These are phyloP conservation scores for Geosmithia morbida DNA, from an alignment of 2,329 filamentous ascomycete species.

Conservation along the genomic window DNA sequence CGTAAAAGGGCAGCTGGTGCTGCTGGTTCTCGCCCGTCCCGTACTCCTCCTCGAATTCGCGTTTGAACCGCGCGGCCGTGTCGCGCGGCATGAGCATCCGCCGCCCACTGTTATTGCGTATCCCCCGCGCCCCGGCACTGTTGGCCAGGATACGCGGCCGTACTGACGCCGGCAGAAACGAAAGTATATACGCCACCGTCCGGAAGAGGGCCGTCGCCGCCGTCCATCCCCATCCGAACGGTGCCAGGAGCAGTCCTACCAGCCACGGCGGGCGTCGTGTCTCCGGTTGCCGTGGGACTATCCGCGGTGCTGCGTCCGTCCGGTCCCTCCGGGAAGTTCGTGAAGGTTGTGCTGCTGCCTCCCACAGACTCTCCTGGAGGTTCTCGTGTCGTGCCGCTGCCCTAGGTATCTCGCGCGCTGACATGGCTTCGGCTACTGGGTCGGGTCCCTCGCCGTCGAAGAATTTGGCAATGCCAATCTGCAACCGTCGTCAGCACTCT, in stretches of 20 bases:
- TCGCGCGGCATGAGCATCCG: slow-evolving; percentile 72
- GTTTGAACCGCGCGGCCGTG: slow-evolving; percentile 73
- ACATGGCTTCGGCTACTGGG: slow-evolving; percentile 61
- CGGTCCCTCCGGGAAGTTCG: slow-evolving; percentile 11
- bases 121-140: slow-evolving; percentile 28
- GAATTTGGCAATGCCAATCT: slow-evolving; percentile 96
- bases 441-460: slow-evolving; percentile 91
- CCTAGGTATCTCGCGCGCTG: slow-evolving; percentile 47
- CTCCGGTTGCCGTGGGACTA: slow-evolving; percentile 63
- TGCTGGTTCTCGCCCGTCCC: slow-evolving; percentile 50
- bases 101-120: slow-evolving; percentile 51
- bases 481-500: not conserved
- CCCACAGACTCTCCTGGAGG: slow-evolving; percentile 45
- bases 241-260: slow-evolving; percentile 64
- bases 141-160: slow-evolving; percentile 40
- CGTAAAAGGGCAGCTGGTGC: slow-evolving; percentile 56
- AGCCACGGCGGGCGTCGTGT: slow-evolving; percentile 60
- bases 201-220: slow-evolving; percentile 56
- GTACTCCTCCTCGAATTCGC: slow-evolving; percentile 93
- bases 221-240: slow-evolving; percentile 65
- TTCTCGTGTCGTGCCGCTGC: slow-evolving; percentile 57
- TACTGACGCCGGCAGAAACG: slow-evolving; percentile 59
- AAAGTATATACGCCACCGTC: slow-evolving; percentile 62
- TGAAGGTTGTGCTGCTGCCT: slow-evolving; percentile 9
- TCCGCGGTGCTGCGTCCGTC: slow-evolving; percentile 62